Conservation (phyloP, 495 filamentous ascomycete species). For the Hyaloscypha variabilis region DNA sequence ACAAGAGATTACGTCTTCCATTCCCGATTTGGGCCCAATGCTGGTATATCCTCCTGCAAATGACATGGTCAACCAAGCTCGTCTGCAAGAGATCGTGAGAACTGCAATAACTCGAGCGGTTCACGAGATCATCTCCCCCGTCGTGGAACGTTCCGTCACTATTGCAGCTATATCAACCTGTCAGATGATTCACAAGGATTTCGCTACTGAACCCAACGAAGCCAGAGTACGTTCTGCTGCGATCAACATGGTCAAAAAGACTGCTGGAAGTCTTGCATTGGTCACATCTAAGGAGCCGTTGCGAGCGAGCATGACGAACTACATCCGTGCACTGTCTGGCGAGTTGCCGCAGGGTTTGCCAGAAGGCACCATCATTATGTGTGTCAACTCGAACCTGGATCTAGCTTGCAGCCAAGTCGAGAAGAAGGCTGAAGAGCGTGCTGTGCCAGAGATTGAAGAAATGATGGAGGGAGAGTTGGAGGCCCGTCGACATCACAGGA, state of each 20-base stretch:
- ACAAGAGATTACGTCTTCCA: slow-evolving; percentile 67
- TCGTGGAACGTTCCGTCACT: slow-evolving; percentile 95
- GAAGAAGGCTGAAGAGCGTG: slow-evolving; percentile 89
- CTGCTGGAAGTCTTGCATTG: slow-evolving; percentile 88
- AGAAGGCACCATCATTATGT: slow-evolving; percentile 92
- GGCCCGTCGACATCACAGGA: slow-evolving; percentile 69
- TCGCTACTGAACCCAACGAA: slow-evolving; percentile 89
- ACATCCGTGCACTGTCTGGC: slow-evolving; percentile 78
- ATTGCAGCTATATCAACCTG: slow-evolving; percentile 95
- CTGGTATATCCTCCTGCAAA: slow-evolving; percentile 76
- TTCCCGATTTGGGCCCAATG: slow-evolving; percentile 77
- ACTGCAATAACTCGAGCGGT: slow-evolving; percentile 84
- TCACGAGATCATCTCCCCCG: slow-evolving; percentile 92
- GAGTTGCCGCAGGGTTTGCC: slow-evolving; percentile 74
- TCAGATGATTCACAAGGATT: slow-evolving; percentile 94
- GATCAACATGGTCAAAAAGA: slow-evolving; percentile 87
- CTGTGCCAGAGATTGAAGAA: slow-evolving; percentile 90
- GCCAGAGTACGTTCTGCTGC: slow-evolving; percentile 81
- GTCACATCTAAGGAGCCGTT: slow-evolving; percentile 99
- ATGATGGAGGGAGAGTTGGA: slow-evolving; percentile 79
- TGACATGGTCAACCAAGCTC: slow-evolving; percentile 68
- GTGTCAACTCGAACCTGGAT: slow-evolving; percentile 97
- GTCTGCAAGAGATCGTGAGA: slow-evolving; percentile 80
- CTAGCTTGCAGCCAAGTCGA: slow-evolving; percentile 90
- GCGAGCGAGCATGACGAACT: slow-evolving; percentile 93